phyloP scores from a whole-genome alignment of 164 flowering plant genomes.

The Vitis rupestris region DNA sequence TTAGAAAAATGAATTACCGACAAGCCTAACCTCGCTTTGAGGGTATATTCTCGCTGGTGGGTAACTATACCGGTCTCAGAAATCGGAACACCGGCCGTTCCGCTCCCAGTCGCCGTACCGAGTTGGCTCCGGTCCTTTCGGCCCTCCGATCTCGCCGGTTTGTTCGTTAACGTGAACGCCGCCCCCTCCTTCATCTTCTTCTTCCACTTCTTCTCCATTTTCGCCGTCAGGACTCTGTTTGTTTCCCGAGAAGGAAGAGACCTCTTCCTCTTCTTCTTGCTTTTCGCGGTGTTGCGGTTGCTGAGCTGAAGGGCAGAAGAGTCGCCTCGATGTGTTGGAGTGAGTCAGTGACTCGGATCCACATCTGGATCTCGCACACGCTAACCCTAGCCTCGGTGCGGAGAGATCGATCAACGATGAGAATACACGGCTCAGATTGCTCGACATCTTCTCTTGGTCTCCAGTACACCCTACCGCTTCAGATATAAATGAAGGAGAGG shows the following conservation, averaged over 20 bases:
- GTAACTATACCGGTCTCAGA: slow-evolving; percentile 19
- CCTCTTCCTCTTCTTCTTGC: not conserved
- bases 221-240: slow-evolving; percentile 11
- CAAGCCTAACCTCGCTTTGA: too few relatives aligned
- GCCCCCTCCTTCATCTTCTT: slow-evolving; percentile 24
- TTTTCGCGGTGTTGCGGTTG: slow-evolving; percentile 2
- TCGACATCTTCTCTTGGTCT: slow-evolving; percentile 16
- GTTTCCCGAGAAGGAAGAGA: not conserved
- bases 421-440: slow-evolving; percentile 24
- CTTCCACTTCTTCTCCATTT: slow-evolving; percentile 15
- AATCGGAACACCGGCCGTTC: slow-evolving; percentile 67
- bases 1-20: too few relatives aligned
- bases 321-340: slow-evolving; percentile 12
- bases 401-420: slow-evolving; percentile 14
- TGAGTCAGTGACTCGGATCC: slow-evolving; percentile 2
- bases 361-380: not conserved
- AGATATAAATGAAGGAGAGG: too few relatives aligned
- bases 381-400: slow-evolving; percentile 8
- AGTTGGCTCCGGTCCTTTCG: slow-evolving; percentile 68
- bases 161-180: slow-evolving; percentile 30
- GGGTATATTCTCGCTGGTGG: too few relatives aligned
- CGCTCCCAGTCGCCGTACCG: slow-evolving; percentile 74
- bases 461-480: not conserved
- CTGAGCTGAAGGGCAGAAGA: slow-evolving; percentile 18
- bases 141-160: slow-evolving; percentile 66